Base-by-base conservation (phyloP, 2,329 filamentous ascomycete species). In the Trichoderma pleuroti region DNA sequence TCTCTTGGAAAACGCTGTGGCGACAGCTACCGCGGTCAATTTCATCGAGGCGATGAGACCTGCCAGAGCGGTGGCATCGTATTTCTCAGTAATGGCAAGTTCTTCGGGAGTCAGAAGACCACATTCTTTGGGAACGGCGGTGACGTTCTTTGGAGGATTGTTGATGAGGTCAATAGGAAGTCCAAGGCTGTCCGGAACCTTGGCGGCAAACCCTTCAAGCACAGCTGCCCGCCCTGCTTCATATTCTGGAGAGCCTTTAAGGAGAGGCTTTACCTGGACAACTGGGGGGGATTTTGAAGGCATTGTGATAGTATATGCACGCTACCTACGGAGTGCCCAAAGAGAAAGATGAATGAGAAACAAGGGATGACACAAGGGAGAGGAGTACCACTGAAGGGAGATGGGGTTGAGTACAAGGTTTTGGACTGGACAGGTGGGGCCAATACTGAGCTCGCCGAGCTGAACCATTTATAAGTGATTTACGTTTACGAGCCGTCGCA, bases 1-100 rank as follows among this genome's bases (percentile, higher is more conserved):
- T 7, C 84, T 75, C 75, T 87, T 87, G 72, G 82, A 84, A 75
- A 86, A 91, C 0, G 87, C 87, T 14, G 76, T 78, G 1, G 79
- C 78, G 0, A 85, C 84, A 7, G 77, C 77, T 2, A 81, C 80
- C 2, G 83, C 77, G 3, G 80, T 81, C 54, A 82, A 76, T 28
- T 79, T 78, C 10, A 75, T 74, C 2, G 72, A 71, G 0, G 80
- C 79, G 10, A 86, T 81, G 11, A 79, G 81, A 32, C 76, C 77
- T 0, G 82, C 81, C 6, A 87, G 78, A 2, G 75, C 79, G 5
- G 79, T 76, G 0, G 81, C 83, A 72, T 86, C 83, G 62, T 83
- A 82, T 16, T 79, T 77, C 39, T 85, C 82, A 0, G 86, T 87
- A 42, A 88, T 84, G 10, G 80, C 77, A 4, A 87, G 72, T 74